These are phyloP conservation scores for Acanthamoeba healyi DNA, from an alignment of 208 protist genomes.

Conservation along the genomic window DNA sequence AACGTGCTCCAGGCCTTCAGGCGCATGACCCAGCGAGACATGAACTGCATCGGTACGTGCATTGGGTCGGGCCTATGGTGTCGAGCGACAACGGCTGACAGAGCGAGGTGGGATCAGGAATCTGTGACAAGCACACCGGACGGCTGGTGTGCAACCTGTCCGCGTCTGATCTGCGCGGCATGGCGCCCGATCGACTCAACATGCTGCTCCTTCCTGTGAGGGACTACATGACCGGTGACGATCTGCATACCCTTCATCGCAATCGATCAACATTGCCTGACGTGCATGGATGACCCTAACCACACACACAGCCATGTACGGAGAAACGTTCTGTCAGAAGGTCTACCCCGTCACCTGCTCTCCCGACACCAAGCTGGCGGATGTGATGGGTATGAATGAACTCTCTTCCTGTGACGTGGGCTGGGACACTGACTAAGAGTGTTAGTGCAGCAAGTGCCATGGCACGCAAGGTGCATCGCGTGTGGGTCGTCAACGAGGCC, in stretches of 20 bases:
- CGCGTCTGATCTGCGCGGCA: not conserved
- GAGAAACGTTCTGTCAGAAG: slow-evolving; percentile 5
- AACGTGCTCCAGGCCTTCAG: not conserved
- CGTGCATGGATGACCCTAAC: not conserved
- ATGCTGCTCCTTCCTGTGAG: slow-evolving; percentile 17
- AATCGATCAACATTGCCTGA: not conserved
- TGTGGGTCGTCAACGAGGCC: not conserved
- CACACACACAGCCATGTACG: slow-evolving; percentile 6
- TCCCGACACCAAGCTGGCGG: not conserved
- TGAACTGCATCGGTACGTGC: slow-evolving; percentile 14
- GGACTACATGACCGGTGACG: not conserved
- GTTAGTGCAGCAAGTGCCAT: not conserved
- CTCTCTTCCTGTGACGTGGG: not conserved
- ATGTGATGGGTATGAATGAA: not conserved
- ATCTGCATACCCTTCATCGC: too few species aligned
- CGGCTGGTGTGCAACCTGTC: slow-evolving; percentile 20
- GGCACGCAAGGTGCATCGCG: slow-evolving; percentile 16
- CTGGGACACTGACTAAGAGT: too few species aligned
- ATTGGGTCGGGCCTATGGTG: not conserved
- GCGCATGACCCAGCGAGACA: not conserved
- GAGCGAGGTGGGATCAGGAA: not conserved
- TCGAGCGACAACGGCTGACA: not conserved
- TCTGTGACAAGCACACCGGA: not conserved
- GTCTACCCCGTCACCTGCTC: not conserved
- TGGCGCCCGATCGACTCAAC: slow-evolving; percentile 1